Base-by-base conservation (phyloP, 441 rosid genomes). In the Biscutella laevigata region DNA sequence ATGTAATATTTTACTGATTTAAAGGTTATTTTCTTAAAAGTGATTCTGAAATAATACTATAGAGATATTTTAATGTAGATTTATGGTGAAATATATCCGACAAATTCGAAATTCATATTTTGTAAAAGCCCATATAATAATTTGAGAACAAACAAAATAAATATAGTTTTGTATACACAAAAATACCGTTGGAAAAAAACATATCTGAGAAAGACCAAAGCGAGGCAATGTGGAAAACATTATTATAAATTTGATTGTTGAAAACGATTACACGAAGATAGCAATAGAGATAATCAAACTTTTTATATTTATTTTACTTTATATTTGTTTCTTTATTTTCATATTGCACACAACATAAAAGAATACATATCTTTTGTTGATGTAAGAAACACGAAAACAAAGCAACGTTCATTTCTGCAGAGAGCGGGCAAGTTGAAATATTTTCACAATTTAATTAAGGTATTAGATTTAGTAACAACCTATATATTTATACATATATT, bases 351-450 rank as follows among this genome's bases (percentile, higher is more conserved):
- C n/a, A n/a, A n/a, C n/a, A n/a, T 30, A n/a, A 0, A 26, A 57
- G 19, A 21, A 42, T n/a, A 2, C 11, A 36, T 11, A 38, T 46
- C 8, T 20, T 37, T 44, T 34, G 41, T 35, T 32, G 12, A 6
- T 61, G 59, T 32, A 33, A 61, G 25, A 35, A 61, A 41, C 70
- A 58, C 67, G 40, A 21, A 17, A 72, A 70, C 78, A 71, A 74
- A 76, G 71, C 81, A 82, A 82, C 89, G 89, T 74, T 78, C 89
- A 78, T 69, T 75, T 80, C 49, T 71, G 77, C 89, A 80, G 87
- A 57, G 44, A 8, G 26, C 53, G 53, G 25, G 13, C 38, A 64
- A 64, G 35, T 65, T 57, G 64, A 1, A 5, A 11, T 29, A n/a
- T n/a, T n/a, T n/a, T n/a, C n/a, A n/a, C n/a, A n/a, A n/a, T n/a